Evolutionary conservation across 768 basidiomycete genomes (phyloP).

Genomic region (Lactarius hatsudake): DNA sequence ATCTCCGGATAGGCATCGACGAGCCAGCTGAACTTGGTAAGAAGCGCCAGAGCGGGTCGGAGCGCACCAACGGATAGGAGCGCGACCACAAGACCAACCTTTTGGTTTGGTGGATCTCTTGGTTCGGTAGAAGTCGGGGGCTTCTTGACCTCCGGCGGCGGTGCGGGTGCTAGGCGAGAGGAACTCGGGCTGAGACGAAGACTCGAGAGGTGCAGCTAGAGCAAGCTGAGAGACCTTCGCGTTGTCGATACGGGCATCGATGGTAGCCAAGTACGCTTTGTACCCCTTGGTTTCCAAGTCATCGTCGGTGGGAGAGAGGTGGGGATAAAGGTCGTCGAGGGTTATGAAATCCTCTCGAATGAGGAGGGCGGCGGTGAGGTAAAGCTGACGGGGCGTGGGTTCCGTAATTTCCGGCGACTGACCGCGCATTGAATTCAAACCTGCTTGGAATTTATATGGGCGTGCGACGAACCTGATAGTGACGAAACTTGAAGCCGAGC

Average conservation of each 20-base stretch:
- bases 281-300: constrained; percentile 64
- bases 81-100: constrained; percentile 70
- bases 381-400: constrained; percentile 64
- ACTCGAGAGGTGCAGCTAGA: constrained; percentile 80
- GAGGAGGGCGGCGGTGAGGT: constrained; percentile 79
- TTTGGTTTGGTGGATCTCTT: constrained; percentile 62
- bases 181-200: constrained; percentile 40
- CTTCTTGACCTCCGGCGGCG: constrained; percentile 40
- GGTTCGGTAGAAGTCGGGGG: constrained; percentile 37
- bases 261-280: constrained; percentile 61
- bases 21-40: constrained; percentile 84
- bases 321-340: constrained; percentile 87
- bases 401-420: constrained; percentile 62
- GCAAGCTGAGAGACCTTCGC: constrained; percentile 77
- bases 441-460: constrained; percentile 5
- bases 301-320: constrained; percentile 73
- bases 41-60: constrained; percentile 69
- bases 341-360: constrained; percentile 88
- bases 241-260: constrained; percentile 61
- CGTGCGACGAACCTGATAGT: constrained; percentile 67
- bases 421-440: constrained; percentile 25
- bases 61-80: constrained; percentile 86
- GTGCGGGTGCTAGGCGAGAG: constrained; percentile 40
- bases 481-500: constrained; percentile 94
- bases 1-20: constrained; percentile 78